Evolutionary conservation across 164 flowering plant species (phyloP).

Genomic region (Tetracentron sinense): DNA sequence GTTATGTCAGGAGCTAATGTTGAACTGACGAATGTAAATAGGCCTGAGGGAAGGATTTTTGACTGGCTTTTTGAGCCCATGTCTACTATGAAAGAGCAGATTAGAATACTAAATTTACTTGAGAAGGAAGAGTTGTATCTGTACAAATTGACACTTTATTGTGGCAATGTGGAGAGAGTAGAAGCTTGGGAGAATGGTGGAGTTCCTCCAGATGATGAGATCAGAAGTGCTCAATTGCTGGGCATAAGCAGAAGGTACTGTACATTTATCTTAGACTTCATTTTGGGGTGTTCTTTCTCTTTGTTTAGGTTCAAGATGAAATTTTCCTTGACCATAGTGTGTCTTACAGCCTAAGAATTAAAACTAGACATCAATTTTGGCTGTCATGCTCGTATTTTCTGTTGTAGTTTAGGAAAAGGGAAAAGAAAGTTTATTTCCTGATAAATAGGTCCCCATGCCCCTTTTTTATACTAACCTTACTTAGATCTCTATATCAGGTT

Average conservation of each 20-base stretch:
- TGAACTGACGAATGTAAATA: slow-evolving; percentile 31
- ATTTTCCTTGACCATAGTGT: background rate
- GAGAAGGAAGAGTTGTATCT: slow-evolving; percentile 28
- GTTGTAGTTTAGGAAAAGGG: background rate
- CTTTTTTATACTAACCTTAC: background rate
- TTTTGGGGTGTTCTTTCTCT: background rate
- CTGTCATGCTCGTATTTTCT: too few relatives aligned
- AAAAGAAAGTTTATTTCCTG: too few relatives aligned
- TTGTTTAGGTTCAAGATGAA: background rate
- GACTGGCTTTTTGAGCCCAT: slow-evolving; percentile 51
- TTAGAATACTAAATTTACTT: slow-evolving; percentile 23
- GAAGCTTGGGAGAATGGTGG: slow-evolving; percentile 42
- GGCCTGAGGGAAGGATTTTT: slow-evolving; percentile 42
- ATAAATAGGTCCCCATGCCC: background rate
- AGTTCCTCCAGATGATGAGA: slow-evolving; percentile 32
- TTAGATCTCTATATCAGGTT: slow-evolving; percentile 9
- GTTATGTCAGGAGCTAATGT: slow-evolving; percentile 29
- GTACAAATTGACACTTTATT: slow-evolving; percentile 26
- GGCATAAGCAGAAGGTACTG: slow-evolving; percentile 36
- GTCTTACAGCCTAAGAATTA: too few relatives aligned
- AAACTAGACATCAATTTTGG: too few relatives aligned
- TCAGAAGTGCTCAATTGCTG: slow-evolving; percentile 36
- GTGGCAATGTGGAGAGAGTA: slow-evolving; percentile 22
- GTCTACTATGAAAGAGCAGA: slow-evolving; percentile 36
- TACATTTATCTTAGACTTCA: background rate